Conservation (phyloP, 2,329 filamentous ascomycete species). For the Hansfordia pulvinata region DNA sequence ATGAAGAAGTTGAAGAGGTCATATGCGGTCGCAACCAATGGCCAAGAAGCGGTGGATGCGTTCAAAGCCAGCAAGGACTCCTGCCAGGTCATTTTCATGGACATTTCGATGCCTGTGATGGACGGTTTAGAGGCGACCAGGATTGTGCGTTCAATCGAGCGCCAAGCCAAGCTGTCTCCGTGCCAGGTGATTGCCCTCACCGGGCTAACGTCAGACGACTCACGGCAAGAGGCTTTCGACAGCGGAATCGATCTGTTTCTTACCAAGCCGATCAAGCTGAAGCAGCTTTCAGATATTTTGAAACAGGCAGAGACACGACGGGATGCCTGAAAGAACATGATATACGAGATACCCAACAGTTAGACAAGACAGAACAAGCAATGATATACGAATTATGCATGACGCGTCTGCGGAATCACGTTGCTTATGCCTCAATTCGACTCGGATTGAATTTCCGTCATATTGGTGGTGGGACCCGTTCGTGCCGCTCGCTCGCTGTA, state of each 20-base stretch:
- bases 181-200: conserved; percentile 14
- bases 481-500: too few relatives aligned
- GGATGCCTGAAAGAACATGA: too few relatives aligned
- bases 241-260: conserved; percentile 15
- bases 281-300: not conserved
- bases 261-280: conserved; percentile 14
- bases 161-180: not conserved
- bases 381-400: too few relatives aligned
- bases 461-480: too few relatives aligned
- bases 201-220: conserved; percentile 14
- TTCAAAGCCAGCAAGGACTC: conserved; percentile 10
- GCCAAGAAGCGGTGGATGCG: conserved; percentile 20
- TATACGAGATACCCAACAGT: too few relatives aligned
- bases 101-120: conserved; percentile 43
- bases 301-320: too few relatives aligned
- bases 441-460: too few relatives aligned
- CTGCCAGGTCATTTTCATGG: conserved; percentile 21
- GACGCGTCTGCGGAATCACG: too few relatives aligned
- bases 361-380: too few relatives aligned
- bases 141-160: not conserved
- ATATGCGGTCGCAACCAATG: conserved; percentile 20
- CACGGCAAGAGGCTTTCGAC: conserved; percentile 11
- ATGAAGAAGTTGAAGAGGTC: conserved; percentile 17
- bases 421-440: too few relatives aligned
- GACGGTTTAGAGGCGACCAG: conserved; percentile 33